phyloP scores from a whole-genome alignment of 2,329 filamentous ascomycete genomes.

The Epicoccum sorghinum region DNA sequence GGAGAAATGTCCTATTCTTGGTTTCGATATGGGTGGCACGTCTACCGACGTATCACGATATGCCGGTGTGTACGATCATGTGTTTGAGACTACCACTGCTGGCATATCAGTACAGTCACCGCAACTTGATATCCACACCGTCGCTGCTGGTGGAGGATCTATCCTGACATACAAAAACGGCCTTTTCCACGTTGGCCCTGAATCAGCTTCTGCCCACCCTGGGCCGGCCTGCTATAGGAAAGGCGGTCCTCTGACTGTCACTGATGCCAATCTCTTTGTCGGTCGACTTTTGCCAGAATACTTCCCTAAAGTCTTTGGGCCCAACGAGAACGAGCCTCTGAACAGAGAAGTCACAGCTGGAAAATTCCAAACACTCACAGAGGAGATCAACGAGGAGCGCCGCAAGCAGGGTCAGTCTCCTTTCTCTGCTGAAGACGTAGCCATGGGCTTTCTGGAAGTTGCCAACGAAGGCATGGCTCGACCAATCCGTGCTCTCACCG shows the following conservation, averaged over 20 bases:
- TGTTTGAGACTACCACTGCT: slow-evolving; percentile 41
- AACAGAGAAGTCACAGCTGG: slow-evolving; percentile 74
- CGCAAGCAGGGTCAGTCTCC: slow-evolving; percentile 67
- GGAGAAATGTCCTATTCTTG: slow-evolving; percentile 35
- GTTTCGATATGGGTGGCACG: slow-evolving; percentile 41
- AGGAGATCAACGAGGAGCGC: slow-evolving; percentile 66
- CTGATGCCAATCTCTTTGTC: slow-evolving; percentile 83
- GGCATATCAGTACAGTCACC: slow-evolving; percentile 38
- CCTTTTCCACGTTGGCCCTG: slow-evolving; percentile 83
- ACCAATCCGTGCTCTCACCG: slow-evolving; percentile 84
- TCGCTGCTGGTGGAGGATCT: slow-evolving; percentile 83
- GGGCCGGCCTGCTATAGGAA: slow-evolving; percentile 89
- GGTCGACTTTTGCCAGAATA: slow-evolving; percentile 82
- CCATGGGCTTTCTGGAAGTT: slow-evolving; percentile 82
- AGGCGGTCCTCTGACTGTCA: slow-evolving; percentile 82
- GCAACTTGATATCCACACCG: slow-evolving; percentile 50
- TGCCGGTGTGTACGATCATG: slow-evolving; percentile 39
- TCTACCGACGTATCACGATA: slow-evolving; percentile 44
- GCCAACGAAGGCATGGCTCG: slow-evolving; percentile 88
- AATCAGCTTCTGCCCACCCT: slow-evolving; percentile 82
- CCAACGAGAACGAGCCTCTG: slow-evolving; percentile 77
- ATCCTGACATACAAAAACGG: slow-evolving; percentile 83
- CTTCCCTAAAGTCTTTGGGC: slow-evolving; percentile 90
- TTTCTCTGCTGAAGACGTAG: slow-evolving; percentile 70
- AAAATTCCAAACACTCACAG: slow-evolving; percentile 73